Evolutionary conservation across 306 rosid species (phyloP), one percentile per base, ranked within the genome.

Genomic region (Malus sylvestris): DNA sequence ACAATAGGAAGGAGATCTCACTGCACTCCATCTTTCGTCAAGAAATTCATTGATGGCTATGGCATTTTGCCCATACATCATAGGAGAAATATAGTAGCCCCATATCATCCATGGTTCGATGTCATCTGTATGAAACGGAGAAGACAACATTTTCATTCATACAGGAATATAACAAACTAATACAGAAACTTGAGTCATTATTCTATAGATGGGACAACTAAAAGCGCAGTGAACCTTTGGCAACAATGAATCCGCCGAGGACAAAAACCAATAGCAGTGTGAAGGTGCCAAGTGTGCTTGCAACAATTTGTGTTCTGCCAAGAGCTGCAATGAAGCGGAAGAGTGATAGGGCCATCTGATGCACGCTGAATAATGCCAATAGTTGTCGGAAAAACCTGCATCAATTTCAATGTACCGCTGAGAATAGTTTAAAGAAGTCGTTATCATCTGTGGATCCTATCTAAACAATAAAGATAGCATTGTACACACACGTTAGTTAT

Each of bases 231-330:
- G 76, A 44, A 89, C 93, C 52, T 81, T 77, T 87, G 18, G 89
- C 89, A 59, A 89, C 58, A 74, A 87, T 62, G 75, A 89, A 89
- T 35, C 93, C 93, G 52, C 89, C 93, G 38, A 89, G 88, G 52
- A 87, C 68, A 51, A 86, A 85, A 42, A 83, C 69, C 23, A 83
- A 68, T 10, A 87, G 81, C 18, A 87, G 83, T 46, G 71, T 46
- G 72, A 87, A 84, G 2, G 93, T 45, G 67, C 89, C 91, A 72
- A 88, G 87, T 8, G 91, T 87, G 67, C 75, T 78, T 3, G 91
- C 82, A 83, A 89, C 61, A 44, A 85, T 85, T 88, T 79, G 79
- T 33, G 89, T 72, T 77, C 93, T 89, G 55, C 86, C 87, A 14
- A 87, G 75, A 73, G 89, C 91, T 8, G 91, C 78, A 70, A 85